Evolutionary conservation across 768 basidiomycete genomes (phyloP), one percentile per base, ranked within the genome.

Genomic region (Scleroderma citrinum): DNA sequence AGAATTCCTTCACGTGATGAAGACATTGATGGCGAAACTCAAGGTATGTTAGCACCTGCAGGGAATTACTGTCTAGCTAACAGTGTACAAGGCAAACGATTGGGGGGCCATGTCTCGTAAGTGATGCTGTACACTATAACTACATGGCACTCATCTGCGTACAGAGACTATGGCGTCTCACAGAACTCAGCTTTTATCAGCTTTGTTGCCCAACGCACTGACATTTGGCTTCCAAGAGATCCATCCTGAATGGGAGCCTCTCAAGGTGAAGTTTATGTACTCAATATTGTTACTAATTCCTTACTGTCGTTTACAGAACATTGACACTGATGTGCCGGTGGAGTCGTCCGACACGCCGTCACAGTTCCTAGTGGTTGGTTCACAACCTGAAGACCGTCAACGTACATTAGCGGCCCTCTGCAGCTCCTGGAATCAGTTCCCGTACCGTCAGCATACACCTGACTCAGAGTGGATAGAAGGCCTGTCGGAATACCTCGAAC

Each of bases 21-120:
- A 83, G 60, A 79, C 78, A 0, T 52, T 83, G 39, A 83, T 83
- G 82, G 82, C 82, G 4, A 84, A 83, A 49, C 56, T 83, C 35
- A 83, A 83, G 72, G 82, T 78, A 43, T 50, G 47, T 29, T 13
- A 47, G 1, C 0, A n/a, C 23, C 11, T 46, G 16, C 7, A 3
- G 46, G 3, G 3, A 16, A 29, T 30, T n/a, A 13, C 12, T 46
- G 3, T 7, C 23, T n/a, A 34, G 7, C 36, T 54, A n/a, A 47
- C 21, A 36, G 16, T 20, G 38, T 2, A 2, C 40, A 40, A 82
- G 81, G 73, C 77, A 2, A 81, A 81, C 31, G 82, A 83, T 51
- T 83, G 82, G 82, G 78, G 79, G 14, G 70, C 81, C 0, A 66
- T 83, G 44, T 81, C 81, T 41, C 80, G 82, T 83, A 54, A 43